phyloP scores from a whole-genome alignment of 208 protist genomes.

The Trypanosoma scelopori region DNA sequence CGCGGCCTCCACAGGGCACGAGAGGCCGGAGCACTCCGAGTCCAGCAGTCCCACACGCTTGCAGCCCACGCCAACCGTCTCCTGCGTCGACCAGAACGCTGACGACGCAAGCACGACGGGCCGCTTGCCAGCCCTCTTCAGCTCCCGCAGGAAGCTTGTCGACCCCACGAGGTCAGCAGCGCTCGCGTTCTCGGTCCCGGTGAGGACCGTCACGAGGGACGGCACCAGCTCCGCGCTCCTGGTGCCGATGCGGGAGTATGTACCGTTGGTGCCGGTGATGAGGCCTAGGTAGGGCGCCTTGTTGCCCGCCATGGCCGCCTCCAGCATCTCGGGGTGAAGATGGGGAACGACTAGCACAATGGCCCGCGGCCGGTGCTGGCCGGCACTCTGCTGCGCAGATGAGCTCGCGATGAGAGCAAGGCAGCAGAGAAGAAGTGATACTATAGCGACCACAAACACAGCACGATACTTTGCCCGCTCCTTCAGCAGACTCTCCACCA shows the following conservation, averaged over 20 bases:
- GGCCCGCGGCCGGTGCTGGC: slow-evolving; percentile 15
- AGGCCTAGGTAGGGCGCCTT: slow-evolving; percentile 65
- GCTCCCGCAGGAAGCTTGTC: slow-evolving; percentile 43
- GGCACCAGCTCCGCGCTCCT: slow-evolving; percentile 2
- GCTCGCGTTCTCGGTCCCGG: slow-evolving; percentile 30
- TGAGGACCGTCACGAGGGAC: slow-evolving; percentile 57
- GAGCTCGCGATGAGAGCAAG: slow-evolving; percentile 66
- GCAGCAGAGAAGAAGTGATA: slow-evolving; percentile 61
- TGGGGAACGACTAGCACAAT: slow-evolving; percentile 54
- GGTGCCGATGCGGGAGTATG: slow-evolving; percentile 31
- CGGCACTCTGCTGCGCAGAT: slow-evolving; percentile 35
- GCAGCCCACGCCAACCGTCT: slow-evolving; percentile 22
- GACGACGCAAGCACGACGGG: slow-evolving; percentile 47
- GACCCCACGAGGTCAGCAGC: slow-evolving; percentile 33
- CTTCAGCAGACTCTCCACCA: slow-evolving; percentile 71
- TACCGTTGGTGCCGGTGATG: slow-evolving; percentile 37
- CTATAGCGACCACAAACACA: slow-evolving; percentile 55
- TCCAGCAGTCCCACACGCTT: slow-evolving; percentile 52
- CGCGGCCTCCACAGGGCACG: slow-evolving; percentile 28
- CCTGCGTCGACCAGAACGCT: slow-evolving; percentile 41
- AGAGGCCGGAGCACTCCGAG: slow-evolving; percentile 46
- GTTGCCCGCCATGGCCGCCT: slow-evolving; percentile 49
- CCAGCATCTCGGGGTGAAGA: slow-evolving; percentile 32
- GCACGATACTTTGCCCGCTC: slow-evolving; percentile 58
- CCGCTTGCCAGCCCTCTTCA: slow-evolving; percentile 39